Conservation (phyloP, 1,284 basidiomycete genomes). For the Trichosporon inkin region DNA sequence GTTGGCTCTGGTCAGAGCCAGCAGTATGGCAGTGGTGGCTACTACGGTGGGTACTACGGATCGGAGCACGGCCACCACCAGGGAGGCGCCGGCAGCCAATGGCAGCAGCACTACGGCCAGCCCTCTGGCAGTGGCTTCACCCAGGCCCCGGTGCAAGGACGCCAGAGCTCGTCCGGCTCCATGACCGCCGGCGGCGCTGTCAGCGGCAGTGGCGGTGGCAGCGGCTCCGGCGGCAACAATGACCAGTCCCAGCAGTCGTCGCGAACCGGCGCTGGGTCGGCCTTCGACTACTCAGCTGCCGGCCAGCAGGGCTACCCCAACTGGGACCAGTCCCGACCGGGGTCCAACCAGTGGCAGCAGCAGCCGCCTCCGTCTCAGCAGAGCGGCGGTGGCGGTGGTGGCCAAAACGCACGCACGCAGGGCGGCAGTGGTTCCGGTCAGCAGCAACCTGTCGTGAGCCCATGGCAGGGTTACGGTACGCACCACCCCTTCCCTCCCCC, state of each 20-base stretch:
- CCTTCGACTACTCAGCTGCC: conserved; percentile 2
- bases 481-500: conserved; percentile 33
- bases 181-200: conserved; percentile 12
- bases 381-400: neutral
- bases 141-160: conserved; percentile 14
- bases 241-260: conserved; percentile 22
- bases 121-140: conserved; percentile 10
- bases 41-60: conserved; percentile 21
- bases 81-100: conserved; percentile 15
- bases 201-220: conserved; percentile 9
- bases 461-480: conserved; percentile 30
- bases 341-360: conserved; percentile 19
- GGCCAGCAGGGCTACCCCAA: conserved; percentile 10
- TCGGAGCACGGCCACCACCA: conserved; percentile 18
- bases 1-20: conserved; percentile 11
- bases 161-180: conserved; percentile 20
- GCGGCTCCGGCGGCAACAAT: conserved; percentile 2
- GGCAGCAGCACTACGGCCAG: conserved; percentile 19
- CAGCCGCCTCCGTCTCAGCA: conserved; percentile 12
- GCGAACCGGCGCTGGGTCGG: neutral
- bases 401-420: conserved; percentile 9
- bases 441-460: conserved; percentile 14
- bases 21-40: conserved; percentile 10
- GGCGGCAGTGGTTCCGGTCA: conserved; percentile 19
- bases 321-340: conserved; percentile 13